Evolutionary conservation across 1,284 basidiomycete species (phyloP), one percentile per base, ranked within the genome.

Genomic region (Malassezia furfur): DNA sequence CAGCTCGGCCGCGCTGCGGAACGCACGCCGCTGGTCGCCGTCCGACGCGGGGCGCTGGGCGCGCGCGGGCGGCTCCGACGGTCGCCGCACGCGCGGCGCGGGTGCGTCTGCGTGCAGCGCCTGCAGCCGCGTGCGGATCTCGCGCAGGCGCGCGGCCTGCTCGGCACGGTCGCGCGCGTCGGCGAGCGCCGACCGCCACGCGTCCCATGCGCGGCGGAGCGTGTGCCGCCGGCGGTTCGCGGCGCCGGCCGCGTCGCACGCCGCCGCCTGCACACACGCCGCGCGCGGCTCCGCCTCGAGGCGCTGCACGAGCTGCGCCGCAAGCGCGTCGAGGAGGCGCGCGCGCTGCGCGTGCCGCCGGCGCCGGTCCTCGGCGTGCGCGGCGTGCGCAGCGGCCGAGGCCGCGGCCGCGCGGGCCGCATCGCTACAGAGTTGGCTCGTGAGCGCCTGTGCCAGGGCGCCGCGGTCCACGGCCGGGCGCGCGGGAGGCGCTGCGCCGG

Each of bases 141-240:
- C 34, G 14, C 17, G 22, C 4, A 57, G 55, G 5, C 55, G 55
- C 35, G 43, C 34, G 5, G 55, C 34, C 28, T 57, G 55, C 30
- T 11, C 17, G 30, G 51, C 38, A 12, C 35, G 46, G 19, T 57
- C 55, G 8, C 25, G 44, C 4, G 35, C 40, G 19, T 44, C 40
- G 4, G 50, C 45, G 17, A 47, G 40, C 21, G 38, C 28, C 2
- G 34, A 19, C 1, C 40, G 39, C 55, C 55, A 57, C n/a, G 32
- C 37, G 11, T 6, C 17, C 38, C 34, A 44, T 5, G 50, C 40
- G 3, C 11, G 14, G 14, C 36, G 45, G n/a, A 40, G 17, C 32
- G 7, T 15, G 21, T 11, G 9, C 19, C 45, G 55, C 17, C 34
- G 39, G 22, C 11, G 34, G 12, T 35, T 39, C 8, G 31, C 39